Evolutionary conservation across 2,329 filamentous ascomycete genomes (phyloP).

Genomic region (Ampelomyces quisqualis): DNA sequence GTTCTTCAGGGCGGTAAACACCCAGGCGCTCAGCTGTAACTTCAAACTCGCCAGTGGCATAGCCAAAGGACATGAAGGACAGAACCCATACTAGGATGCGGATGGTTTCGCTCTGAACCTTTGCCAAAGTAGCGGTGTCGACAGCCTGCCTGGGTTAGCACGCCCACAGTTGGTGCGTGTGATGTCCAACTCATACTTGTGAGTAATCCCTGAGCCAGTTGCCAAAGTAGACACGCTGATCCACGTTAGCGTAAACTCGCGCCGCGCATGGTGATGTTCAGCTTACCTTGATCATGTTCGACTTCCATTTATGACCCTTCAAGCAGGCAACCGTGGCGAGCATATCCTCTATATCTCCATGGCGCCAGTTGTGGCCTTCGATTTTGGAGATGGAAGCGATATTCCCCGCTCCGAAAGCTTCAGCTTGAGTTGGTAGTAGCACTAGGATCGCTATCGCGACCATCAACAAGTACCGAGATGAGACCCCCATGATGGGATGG

Average conservation of each 20-base stretch:
- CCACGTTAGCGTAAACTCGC: conserved; percentile 1
- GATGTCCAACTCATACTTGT: conserved; percentile 49
- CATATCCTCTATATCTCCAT: conserved; percentile 56
- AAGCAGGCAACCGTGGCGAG: conserved; percentile 52
- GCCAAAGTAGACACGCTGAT: conserved; percentile 48
- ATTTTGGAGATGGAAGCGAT: conserved; percentile 43
- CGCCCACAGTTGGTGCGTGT: conserved; percentile 32
- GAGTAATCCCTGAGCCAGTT: conserved; percentile 55
- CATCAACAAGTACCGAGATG: conserved; percentile 39
- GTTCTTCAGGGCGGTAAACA: conserved; percentile 53
- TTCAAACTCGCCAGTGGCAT: conserved; percentile 59
- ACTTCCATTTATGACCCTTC: conserved; percentile 47
- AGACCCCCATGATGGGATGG: conserved; percentile 32
- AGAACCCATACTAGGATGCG: conserved; percentile 57
- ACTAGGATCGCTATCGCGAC: conserved; percentile 42
- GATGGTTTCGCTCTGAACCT: conserved; percentile 55
- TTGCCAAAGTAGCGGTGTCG: conserved; percentile 56
- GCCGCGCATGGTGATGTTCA: background rate
- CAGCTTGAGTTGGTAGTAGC: conserved; percentile 38
- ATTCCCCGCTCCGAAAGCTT: conserved; percentile 53
- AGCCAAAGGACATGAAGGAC: conserved; percentile 59
- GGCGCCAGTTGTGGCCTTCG: conserved; percentile 54
- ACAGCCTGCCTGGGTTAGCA: conserved; percentile 53
- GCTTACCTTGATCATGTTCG: conserved; percentile 48
- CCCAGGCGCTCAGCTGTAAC: conserved; percentile 57